Evolutionary conservation across 495 filamentous ascomycete species (phyloP).

Genomic region (Rostrohypoxylon terebratum): DNA sequence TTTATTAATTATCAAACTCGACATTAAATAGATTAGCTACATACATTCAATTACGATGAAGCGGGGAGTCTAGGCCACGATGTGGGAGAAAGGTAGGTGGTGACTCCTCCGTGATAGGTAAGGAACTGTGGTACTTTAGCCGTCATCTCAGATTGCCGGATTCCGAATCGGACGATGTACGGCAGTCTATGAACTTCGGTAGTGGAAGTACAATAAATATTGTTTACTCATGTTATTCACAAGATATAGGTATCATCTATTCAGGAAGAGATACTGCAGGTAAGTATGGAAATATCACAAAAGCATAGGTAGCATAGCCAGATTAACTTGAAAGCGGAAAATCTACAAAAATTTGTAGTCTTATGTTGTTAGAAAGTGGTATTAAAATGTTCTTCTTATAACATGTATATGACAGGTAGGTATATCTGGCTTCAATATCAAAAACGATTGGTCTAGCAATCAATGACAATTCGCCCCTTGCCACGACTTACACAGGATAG

Average conservation of each 20-base stretch:
- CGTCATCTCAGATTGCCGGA: slow-evolving; percentile 41
- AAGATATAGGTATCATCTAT: background rate
- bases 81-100: background rate
- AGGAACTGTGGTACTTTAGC: slow-evolving; percentile 37
- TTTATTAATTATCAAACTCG: background rate
- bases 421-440: background rate
- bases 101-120: slow-evolving; percentile 8
- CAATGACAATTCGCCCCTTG: slow-evolving; percentile 51
- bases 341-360: background rate
- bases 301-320: too few species aligned
- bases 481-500: slow-evolving; percentile 55
- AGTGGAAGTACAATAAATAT: slow-evolving; percentile 9
- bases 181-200: slow-evolving; percentile 28
- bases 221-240: background rate
- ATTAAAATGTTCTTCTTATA: background rate
- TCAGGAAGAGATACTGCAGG: background rate
- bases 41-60: background rate
- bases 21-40: slow-evolving; percentile 8
- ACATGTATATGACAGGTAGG: too few species aligned
- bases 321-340: too few species aligned
- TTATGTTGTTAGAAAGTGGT: too few species aligned
- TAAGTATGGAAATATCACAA: background rate
- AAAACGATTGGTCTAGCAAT: slow-evolving; percentile 28
- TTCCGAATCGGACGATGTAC: slow-evolving; percentile 17
- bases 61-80: slow-evolving; percentile 2